Evolutionary conservation across 1,284 basidiomycete genomes (phyloP).

Genomic region (Uromyces viciae-fabae): DNA sequence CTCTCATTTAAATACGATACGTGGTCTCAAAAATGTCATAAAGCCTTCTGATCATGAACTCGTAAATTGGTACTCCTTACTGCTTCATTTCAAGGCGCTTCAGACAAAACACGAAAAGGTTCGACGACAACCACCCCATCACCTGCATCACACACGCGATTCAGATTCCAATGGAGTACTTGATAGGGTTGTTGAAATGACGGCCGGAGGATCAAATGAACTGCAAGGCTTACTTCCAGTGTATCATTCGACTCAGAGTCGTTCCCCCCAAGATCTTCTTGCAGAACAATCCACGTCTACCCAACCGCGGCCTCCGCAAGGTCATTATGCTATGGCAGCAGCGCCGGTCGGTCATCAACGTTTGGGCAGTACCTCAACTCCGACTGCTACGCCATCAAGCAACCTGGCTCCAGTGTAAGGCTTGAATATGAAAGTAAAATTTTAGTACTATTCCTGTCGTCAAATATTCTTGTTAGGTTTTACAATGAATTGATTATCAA

Average conservation of each 20-base stretch:
- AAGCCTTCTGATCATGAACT: conserved; percentile 26
- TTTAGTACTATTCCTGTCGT: no score
- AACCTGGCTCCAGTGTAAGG: no score
- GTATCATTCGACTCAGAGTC: conserved; percentile 7
- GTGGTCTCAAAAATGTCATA: conserved; percentile 18
- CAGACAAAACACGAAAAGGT: conserved; percentile 43
- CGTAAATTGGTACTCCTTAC: conserved; percentile 25
- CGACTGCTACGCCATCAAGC: conserved; percentile 1
- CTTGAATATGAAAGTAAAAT: no score
- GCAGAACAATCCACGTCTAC: background rate
- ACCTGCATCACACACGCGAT: conserved; percentile 19
- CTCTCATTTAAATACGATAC: conserved; percentile 9
- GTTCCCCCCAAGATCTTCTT: conserved; percentile 9
- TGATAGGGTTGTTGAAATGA: conserved; percentile 13
- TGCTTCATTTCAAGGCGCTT: conserved; percentile 36
- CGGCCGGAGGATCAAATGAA: background rate
- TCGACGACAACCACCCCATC: conserved; percentile 28
- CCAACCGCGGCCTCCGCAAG: background rate
- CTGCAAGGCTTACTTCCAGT: conserved; percentile 1
- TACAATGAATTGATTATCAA: no score
- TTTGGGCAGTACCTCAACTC: conserved; percentile 24
- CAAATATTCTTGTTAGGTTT: no score
- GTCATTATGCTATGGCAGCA: background rate
- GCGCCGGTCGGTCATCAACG: conserved; percentile 19
- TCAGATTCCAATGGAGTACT: conserved; percentile 22